Evolutionary conservation across 2,329 filamentous ascomycete species (phyloP).

Genomic region (Nothopassalora personata): DNA sequence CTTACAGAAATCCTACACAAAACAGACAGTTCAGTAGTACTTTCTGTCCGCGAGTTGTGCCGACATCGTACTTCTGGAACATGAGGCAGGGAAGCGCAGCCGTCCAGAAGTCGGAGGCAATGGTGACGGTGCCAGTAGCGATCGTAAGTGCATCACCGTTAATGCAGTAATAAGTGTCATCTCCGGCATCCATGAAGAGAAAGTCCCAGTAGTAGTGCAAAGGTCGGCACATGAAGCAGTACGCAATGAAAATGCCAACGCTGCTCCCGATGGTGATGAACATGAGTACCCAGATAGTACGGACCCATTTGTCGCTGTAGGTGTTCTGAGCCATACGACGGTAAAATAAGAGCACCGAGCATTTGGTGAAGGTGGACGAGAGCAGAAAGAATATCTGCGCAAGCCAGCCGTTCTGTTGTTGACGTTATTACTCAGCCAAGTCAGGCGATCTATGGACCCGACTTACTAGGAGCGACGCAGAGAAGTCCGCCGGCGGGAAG

Average conservation of each 20-base stretch:
- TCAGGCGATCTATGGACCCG: constrained; percentile 4
- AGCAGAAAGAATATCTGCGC: constrained; percentile 19
- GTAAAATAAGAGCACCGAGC: constrained; percentile 27
- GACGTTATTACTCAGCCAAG: constrained; percentile 6
- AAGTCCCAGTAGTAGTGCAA: constrained; percentile 21
- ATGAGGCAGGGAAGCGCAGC: constrained; percentile 21
- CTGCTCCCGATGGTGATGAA: constrained; percentile 16
- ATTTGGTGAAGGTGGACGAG: constrained; percentile 18
- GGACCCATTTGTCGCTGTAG: constrained; percentile 11
- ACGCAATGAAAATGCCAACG: constrained; percentile 15
- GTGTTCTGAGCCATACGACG: constrained; percentile 17
- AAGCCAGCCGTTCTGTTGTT: constrained; percentile 16
- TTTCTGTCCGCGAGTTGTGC: constrained; percentile 17
- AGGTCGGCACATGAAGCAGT: constrained; percentile 19
- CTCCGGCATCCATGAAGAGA: constrained; percentile 1
- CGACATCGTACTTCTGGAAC: constrained; percentile 15
- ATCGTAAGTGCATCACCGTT: constrained; percentile 7
- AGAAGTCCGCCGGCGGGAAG: constrained; percentile 5
- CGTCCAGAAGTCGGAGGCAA: constrained; percentile 23
- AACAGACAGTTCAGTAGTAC: constrained; percentile 22
- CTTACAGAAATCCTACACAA: constrained; percentile 17
- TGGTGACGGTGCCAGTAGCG: constrained; percentile 18
- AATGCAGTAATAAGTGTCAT: constrained; percentile 11
- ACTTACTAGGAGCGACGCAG: constrained; percentile 2
- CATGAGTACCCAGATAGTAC: constrained; percentile 16